Percentiles rank a stretch among this genome's conserved stretches.
phyloP scores from a whole-genome alignment of 345 rosid genomes.

The Eucalyptus brandiana region DNA sequence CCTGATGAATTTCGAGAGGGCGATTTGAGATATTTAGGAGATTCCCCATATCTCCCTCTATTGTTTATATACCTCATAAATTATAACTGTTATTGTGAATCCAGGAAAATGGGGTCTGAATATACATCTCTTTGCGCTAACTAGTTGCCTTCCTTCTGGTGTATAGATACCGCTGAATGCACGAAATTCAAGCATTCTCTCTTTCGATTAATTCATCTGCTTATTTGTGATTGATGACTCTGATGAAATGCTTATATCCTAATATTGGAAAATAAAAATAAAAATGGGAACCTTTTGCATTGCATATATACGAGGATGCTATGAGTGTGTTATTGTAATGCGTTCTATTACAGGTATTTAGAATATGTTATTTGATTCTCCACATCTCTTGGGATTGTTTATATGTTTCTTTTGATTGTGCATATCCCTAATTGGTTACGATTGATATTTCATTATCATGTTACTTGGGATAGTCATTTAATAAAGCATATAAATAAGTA shows the following conservation, averaged over 20 bases:
- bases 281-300: neutral
- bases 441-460: neutral
- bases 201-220: neutral
- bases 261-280: neutral
- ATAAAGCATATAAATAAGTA: neutral
- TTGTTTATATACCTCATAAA: neutral
- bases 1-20: neutral
- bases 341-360: fast-evolving
- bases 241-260: neutral
- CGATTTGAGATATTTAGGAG: neutral
- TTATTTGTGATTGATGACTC: neutral
- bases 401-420: neutral
- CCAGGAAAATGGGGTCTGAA: neutral
- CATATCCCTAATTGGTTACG: fast-evolving
- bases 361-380: neutral
- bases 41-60: neutral
- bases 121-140: neutral
- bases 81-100: neutral
- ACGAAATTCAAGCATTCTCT: neutral
- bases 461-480: neutral
- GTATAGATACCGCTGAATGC: neutral
- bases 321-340: neutral
- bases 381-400: fast-evolving
- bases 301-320: neutral
- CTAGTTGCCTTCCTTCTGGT: neutral